A percentile compares a stretch with the other conserved stretches of the same genome.
Evolutionary conservation across 306 rosid species (phyloP).

Genomic region (Citrullus amarus): DNA sequence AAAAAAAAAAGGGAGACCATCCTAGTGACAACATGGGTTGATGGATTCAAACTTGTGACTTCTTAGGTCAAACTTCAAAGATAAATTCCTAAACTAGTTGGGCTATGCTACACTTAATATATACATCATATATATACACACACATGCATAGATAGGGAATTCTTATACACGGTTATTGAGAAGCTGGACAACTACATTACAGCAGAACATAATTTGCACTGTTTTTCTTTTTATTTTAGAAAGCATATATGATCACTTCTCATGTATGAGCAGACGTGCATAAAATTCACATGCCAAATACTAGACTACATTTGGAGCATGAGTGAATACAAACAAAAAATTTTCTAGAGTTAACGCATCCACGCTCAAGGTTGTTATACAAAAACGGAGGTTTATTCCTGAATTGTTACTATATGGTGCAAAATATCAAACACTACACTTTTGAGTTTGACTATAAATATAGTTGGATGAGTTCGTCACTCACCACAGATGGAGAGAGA

Average conservation of each 20-base stretch:
- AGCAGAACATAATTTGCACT: neutral
- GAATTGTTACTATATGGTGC: neutral
- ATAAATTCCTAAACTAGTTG: no score
- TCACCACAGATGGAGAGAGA: slow-evolving; percentile 89
- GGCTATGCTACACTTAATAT: neutral
- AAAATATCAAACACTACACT: neutral
- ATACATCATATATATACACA: neutral
- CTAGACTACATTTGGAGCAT: neutral
- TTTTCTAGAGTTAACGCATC: neutral
- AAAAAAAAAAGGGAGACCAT: neutral
- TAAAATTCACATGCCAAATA: neutral
- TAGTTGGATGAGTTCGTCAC: slow-evolving; percentile 95
- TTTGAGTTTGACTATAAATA: slow-evolving; percentile 36
- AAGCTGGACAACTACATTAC: neutral
- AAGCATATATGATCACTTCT: neutral
- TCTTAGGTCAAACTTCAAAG: neutral
- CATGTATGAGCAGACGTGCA: neutral
- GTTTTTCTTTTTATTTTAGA: neutral
- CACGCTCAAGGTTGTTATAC: neutral
- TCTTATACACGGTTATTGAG: neutral
- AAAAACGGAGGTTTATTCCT: neutral
- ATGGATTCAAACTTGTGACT: neutral
- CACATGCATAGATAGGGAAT: neutral
- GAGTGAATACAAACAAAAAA: neutral
- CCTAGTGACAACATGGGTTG: neutral